Base-by-base conservation (phyloP, 2,329 filamentous ascomycete species). In the Dactylella cylindrospora region DNA sequence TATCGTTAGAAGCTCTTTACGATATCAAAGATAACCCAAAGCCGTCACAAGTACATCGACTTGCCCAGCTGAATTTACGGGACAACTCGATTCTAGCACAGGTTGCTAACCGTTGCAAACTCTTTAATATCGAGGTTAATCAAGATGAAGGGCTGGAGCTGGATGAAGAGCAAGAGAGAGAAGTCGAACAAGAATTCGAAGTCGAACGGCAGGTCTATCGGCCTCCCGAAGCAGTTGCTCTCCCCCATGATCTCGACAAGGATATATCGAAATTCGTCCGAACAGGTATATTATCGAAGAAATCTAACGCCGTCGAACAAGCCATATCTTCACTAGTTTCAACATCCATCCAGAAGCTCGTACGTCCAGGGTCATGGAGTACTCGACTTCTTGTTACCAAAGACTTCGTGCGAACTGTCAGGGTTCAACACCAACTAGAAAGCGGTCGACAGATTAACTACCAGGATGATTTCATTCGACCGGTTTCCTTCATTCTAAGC, bases 131-230 rank as follows among this genome's bases (percentile, higher is more conserved):
- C 13, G 31, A 51, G 8, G 41, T 31, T 20, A 20, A 53, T 8
- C 39, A 64, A 4, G 26, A 32, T 5, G 15, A 51, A 3, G 26
- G 31, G 3, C 31, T 20, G 12, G 44, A 55, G 8, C 25, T 57
- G 10, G 59, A 80, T 2, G 83, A 87, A 66, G 85, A 88, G 54
- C 83, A 88, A 65, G 84, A 88, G 68, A 76, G 84, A 0, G 85
- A 88, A 64, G 73, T 88, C 0, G 75, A 80, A 0, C 82, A 81
- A 0, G 84, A 89, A 61, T 76, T 80, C 0, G 81, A 88, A 65
- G 72, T 78, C 20, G 81, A 88, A 66, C 73, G 76, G 0, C 72
- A 85, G 41, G 66, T 80, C 0, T 73, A 85, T 65, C 73, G 73
- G 1, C 79, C 81, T 0, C 67, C 70, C 0, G 53, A 70, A 0